Evolutionary conservation across 2,329 filamentous ascomycete species (phyloP), one percentile per base, ranked within the genome.

Genomic region (Aspergillus fumigatiaffinis): DNA sequence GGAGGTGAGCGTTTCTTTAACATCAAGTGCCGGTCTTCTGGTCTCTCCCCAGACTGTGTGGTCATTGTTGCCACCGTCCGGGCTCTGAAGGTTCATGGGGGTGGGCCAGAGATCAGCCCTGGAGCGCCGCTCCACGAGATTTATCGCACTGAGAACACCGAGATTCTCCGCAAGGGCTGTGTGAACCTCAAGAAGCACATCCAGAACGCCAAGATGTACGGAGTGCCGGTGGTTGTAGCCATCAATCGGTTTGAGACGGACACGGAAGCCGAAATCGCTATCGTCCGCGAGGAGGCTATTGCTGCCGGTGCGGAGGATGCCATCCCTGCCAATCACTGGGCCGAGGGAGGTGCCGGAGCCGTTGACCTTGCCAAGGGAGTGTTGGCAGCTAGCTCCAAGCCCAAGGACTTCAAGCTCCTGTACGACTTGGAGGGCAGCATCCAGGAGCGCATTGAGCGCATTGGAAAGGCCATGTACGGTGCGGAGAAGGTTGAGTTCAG

Each of bases 1-100:
- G 94, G 94, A 63, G 94, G 94, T 62, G 94, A 99, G 83, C 89
- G 94, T 53, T 99, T 99, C 84, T 97, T 99, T 86, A 97, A 99
- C 81, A 97, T 99, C 82, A 99, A 99, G 83, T 97, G 94, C 80
- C 89, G 94, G 59, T 90, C 92, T 9, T 97, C 93, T 5, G 93
- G 93, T 25, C 87, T 99, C 49, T 86, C 91, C 2, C 94, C 94
- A 1, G 94, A 99, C 70, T 91, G 92, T 1, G 92, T 96, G 6
- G 91, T 99, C 48, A 87, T 99, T 58, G 94, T 99, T 41, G 93
- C 94, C 25, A 99, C 94, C 2, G 90, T 99, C 49, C 89, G 94
- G 65, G 94, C 94, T 6, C 82, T 99, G 63, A 99, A 99, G 83
- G 92, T 97, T 3, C 94, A 99, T 75, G 94, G 94, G 54, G 94